Conservation (phyloP, 2,329 filamentous ascomycete species). For the Scytalidium sp. region DNA sequence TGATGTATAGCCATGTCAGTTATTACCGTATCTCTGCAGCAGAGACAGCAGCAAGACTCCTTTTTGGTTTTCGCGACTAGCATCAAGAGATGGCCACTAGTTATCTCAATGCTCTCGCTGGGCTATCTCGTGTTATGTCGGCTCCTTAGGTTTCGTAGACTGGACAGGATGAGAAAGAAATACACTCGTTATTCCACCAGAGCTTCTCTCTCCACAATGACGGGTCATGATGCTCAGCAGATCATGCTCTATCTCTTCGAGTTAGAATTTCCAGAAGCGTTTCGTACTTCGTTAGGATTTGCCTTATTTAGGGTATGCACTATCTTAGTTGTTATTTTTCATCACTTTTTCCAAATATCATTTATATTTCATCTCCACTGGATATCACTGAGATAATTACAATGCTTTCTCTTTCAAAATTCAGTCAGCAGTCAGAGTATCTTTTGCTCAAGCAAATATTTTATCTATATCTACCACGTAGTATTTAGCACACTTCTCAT, state of each 20-base stretch:
- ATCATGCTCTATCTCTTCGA: conserved; percentile 41
- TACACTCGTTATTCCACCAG: conserved; percentile 33
- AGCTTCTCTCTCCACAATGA: conserved; percentile 46
- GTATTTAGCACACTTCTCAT: no score
- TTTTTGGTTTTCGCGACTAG: no score
- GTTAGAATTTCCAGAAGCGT: conserved; percentile 52
- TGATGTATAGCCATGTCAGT: no score
- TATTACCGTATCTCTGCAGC: no score
- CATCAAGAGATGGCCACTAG: no score
- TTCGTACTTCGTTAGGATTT: conserved; percentile 48
- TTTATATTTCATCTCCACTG: not conserved
- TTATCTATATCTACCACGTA: no score
- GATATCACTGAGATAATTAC: not conserved
- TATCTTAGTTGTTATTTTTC: not conserved
- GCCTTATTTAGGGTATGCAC: conserved; percentile 51
- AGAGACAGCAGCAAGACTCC: no score
- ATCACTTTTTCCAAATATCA: no score
- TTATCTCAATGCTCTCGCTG: no score
- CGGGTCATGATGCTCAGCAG: conserved; percentile 44
- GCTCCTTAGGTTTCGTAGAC: not conserved
- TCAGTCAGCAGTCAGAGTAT: no score
- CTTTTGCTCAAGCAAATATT: no score
- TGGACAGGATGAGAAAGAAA: not conserved
- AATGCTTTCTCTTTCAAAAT: no score
- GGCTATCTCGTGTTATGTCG: not conserved